Percentiles rank a stretch among this genome's conserved stretches.
These are phyloP conservation scores for Saturnispora sanitii DNA, from an alignment of 805 yeast genomes.

Conservation along the genomic window DNA sequence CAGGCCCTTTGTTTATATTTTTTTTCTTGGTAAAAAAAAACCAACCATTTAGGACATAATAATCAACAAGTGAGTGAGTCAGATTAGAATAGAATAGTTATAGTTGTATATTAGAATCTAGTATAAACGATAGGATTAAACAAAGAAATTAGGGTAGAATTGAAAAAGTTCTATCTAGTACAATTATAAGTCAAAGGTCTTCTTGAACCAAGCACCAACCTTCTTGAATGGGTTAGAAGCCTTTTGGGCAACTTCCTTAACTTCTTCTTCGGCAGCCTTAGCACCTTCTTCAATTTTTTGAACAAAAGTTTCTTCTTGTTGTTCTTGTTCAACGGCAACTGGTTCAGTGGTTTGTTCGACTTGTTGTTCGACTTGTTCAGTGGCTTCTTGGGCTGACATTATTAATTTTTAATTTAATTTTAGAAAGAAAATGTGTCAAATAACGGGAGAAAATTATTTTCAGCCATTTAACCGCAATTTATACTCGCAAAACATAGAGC, in stretches of 20 bases:
- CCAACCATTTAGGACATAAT: not conserved
- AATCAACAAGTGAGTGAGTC: not conserved
- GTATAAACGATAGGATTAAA: slow-evolving; percentile 2
- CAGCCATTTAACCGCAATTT: not conserved
- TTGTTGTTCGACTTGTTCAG: not conserved
- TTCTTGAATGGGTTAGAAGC: slow-evolving; percentile 18
- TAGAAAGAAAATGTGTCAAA: slow-evolving; percentile 4
- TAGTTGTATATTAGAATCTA: not conserved
- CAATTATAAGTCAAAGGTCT: slow-evolving; percentile 12
- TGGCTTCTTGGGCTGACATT: not conserved
- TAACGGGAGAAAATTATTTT: not conserved
- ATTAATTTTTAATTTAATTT: not conserved
- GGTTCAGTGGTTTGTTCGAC: slow-evolving; percentile 1
- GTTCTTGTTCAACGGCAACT: not conserved
- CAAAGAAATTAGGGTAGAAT: slow-evolving; percentile 1
- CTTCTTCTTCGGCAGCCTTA: slow-evolving; percentile 12
- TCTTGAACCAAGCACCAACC: slow-evolving; percentile 24
- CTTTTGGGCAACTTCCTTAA: slow-evolving; percentile 11
- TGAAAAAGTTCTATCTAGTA: not conserved
- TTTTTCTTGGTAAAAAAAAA: not conserved
- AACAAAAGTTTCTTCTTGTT: slow-evolving; percentile 8
- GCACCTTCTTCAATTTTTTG: slow-evolving; percentile 16
- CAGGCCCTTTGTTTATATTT: not conserved
- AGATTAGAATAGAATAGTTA: not conserved
- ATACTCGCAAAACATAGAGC: not conserved